These are phyloP conservation scores for Pascua guehoae DNA, from an alignment of 1,284 basidiomycete genomes.

Conservation along the genomic window DNA sequence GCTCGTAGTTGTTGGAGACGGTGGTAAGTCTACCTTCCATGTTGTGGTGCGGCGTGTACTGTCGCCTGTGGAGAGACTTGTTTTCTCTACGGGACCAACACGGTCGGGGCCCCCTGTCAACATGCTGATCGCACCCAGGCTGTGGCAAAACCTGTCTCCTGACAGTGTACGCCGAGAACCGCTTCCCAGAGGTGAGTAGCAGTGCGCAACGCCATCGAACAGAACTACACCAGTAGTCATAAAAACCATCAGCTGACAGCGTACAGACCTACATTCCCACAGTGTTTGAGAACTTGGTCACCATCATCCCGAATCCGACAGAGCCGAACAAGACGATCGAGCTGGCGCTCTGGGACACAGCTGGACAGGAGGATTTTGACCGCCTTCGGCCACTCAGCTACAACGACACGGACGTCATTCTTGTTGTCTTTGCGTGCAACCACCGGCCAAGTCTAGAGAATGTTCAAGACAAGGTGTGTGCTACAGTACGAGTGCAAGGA, in stretches of 20 bases:
- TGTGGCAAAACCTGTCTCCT: slow-evolving; percentile 59
- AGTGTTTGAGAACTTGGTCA: slow-evolving; percentile 97
- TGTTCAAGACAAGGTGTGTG: slow-evolving; percentile 68
- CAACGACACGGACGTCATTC: slow-evolving; percentile 92
- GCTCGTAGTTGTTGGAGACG: slow-evolving; percentile 71
- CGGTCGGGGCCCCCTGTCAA: background rate
- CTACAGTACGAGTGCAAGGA: background rate
- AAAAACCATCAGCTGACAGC: background rate
- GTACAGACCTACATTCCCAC: slow-evolving; percentile 90
- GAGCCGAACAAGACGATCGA: slow-evolving; percentile 83
- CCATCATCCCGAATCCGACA: slow-evolving; percentile 67
- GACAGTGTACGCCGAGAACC: slow-evolving; percentile 80
- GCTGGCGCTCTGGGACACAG: slow-evolving; percentile 96
- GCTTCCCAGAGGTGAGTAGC: slow-evolving; percentile 83
- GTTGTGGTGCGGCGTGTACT: background rate
- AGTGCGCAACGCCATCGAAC: background rate
- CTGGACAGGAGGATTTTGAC: slow-evolving; percentile 98
- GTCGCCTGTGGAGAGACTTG: background rate
- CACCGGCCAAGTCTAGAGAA: slow-evolving; percentile 92
- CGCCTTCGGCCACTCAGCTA: slow-evolving; percentile 89
- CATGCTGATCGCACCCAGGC: slow-evolving; percentile 40
- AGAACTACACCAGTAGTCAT: background rate
- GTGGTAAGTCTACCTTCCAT: slow-evolving; percentile 29
- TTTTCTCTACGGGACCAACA: background rate
- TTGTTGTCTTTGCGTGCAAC: slow-evolving; percentile 96